Percentiles rank a stretch among this genome's conserved stretches.
These are phyloP conservation scores for Globisporangium parvum DNA, from an alignment of 352 stramenopile genomes.

Conservation along the genomic window DNA sequence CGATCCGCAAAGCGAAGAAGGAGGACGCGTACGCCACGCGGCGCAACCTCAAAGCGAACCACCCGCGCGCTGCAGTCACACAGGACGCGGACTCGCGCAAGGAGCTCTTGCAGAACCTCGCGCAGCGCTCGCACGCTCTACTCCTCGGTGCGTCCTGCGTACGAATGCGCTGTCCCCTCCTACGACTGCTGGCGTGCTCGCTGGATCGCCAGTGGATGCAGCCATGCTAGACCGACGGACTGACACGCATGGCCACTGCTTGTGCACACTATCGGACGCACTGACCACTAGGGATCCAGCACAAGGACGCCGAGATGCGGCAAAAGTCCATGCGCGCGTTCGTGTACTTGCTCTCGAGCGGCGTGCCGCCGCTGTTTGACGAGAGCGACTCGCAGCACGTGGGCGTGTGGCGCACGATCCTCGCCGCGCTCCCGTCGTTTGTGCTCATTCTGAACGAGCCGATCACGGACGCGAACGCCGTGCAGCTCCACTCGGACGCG, in stretches of 20 bases:
- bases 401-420: constrained; percentile 74
- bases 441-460: constrained; percentile 70
- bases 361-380: constrained; percentile 80
- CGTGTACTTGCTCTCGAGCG: constrained; percentile 81
- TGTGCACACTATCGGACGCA: no score
- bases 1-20: constrained; percentile 86
- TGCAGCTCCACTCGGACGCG: constrained; percentile 81
- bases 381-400: constrained; percentile 78
- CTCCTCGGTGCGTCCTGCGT: constrained; percentile 35
- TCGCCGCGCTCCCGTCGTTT: constrained; percentile 76
- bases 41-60: constrained; percentile 81
- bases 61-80: constrained; percentile 24
- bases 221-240: background rate
- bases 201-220: no score
- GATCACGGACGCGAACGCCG: constrained; percentile 46
- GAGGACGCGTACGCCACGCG: constrained; percentile 84
- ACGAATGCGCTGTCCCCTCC: background rate
- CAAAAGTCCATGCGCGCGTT: constrained; percentile 86
- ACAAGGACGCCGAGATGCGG: constrained; percentile 57
- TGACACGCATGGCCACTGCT: no score
- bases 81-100: constrained; percentile 35
- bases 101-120: constrained; percentile 76
- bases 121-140: constrained; percentile 68
- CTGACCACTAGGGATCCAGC: constrained; percentile 58
- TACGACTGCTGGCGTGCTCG: no score